phyloP scores from a whole-genome alignment of 805 yeast species.

The Clavispora vitiphila region DNA sequence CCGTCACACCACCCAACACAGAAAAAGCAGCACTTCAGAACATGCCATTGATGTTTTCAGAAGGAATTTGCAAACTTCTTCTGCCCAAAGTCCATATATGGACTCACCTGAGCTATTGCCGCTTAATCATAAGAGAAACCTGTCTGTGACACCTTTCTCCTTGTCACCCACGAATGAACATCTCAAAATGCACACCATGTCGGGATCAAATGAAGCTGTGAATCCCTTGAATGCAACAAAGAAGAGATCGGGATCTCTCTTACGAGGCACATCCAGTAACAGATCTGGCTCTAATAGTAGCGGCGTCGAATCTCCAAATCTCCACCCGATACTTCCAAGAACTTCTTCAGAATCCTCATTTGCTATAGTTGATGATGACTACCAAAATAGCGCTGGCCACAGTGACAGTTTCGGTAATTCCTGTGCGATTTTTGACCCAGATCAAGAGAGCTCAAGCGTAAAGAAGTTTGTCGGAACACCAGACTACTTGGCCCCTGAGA shows the following conservation, averaged over 20 bases:
- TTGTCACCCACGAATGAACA: conserved; percentile 37
- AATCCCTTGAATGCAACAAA: conserved; percentile 8
- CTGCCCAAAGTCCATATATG: conserved; percentile 23
- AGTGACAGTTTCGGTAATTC: conserved; percentile 20
- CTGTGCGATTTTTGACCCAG: conserved; percentile 74
- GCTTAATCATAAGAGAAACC: conserved; percentile 27
- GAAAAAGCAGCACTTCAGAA: conserved; percentile 40
- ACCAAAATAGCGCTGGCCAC: conserved; percentile 26
- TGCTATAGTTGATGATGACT: conserved; percentile 45
- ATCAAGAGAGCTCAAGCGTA: conserved; percentile 38
- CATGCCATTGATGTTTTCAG: conserved; percentile 39
- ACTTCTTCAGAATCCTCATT: conserved; percentile 56
- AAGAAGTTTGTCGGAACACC: conserved; percentile 93
- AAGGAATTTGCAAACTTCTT: conserved; percentile 16
- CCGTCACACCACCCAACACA: conserved; percentile 53
- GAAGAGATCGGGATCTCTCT: conserved; percentile 14
- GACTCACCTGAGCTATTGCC: conserved; percentile 15
- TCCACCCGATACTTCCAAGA: conserved; percentile 44
- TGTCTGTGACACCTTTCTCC: conserved; percentile 42
- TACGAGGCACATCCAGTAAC: conserved; percentile 11
- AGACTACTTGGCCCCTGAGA: conserved; percentile 95
- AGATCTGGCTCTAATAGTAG: conserved; percentile 35
- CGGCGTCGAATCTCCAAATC: conserved; percentile 43
- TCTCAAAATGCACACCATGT: conserved; percentile 9
- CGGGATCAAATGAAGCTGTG: conserved; percentile 9